These are phyloP conservation scores for Babesia sp. DNA, from an alignment of 169 alveolate species.

Conservation along the genomic window DNA sequence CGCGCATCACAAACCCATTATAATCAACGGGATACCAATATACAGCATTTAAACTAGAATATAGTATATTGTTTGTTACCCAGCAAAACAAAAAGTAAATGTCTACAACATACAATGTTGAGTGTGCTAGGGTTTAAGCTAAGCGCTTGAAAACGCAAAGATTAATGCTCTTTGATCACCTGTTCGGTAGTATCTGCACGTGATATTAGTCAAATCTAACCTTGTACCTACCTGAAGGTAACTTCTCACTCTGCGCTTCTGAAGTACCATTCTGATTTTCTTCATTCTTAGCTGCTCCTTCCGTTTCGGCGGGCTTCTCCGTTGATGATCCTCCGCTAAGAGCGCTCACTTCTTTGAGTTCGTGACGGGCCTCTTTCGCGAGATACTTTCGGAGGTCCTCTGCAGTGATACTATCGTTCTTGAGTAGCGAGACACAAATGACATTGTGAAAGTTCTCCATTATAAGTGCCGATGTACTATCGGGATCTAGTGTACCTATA, in stretches of 20 bases:
- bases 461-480: slow-evolving; percentile 51
- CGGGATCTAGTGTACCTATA: slow-evolving; percentile 40
- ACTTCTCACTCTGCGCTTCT: neutral
- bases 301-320: neutral
- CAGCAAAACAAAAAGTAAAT: neutral
- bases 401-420: slow-evolving; percentile 16
- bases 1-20: neutral
- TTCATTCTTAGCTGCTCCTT: neutral
- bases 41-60: no score
- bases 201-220: neutral
- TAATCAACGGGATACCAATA: no score
- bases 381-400: slow-evolving; percentile 46
- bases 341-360: slow-evolving; percentile 46
- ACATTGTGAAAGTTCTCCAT: slow-evolving; percentile 63
- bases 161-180: slow-evolving; percentile 21
- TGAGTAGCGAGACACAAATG: slow-evolving; percentile 47
- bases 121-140: neutral
- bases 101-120: slow-evolving; percentile 37
- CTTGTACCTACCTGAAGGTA: neutral
- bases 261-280: neutral
- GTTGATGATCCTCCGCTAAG: neutral
- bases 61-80: no score
- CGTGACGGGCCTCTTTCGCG: slow-evolving; percentile 34
- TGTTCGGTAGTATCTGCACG: slow-evolving; percentile 17
- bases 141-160: neutral